Base-by-base conservation (phyloP, 306 rosid species). In the Sesbania bispinosa region DNA sequence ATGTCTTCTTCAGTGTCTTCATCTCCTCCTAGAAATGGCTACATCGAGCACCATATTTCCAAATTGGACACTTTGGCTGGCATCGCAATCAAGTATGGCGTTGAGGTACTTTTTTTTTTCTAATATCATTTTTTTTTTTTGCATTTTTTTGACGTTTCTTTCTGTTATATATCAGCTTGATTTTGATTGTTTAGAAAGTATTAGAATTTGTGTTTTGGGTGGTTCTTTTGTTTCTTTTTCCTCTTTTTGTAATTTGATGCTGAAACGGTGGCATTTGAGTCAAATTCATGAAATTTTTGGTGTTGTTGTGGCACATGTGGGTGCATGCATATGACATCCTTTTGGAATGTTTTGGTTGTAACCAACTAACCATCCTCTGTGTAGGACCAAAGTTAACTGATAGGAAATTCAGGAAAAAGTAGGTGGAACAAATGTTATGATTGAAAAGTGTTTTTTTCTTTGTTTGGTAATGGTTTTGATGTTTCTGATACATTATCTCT, bases 61-160 rank as follows among this genome's bases (percentile, higher is more conserved):
- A 93, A 93, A 71, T 80, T 85, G 6, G 98, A 93, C 65, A 93
- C 98, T 16, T 86, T 93, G 62, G 98, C 79, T 66, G 98, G 98
- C 23, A 81, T 93, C 32, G 96, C 98, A 61, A 93, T 93, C 86
- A 93, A 90, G 80, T 93, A 93, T 43, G 97, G 98, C 24, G 96
- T 90, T 29, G 97, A 93, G 97, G 98, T 92, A 78, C 6, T 15
- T 5, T 32, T 26, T 18, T 16, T 26, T 10, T 18, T 5, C n/a
- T n/a, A n/a, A n/a, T n/a, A n/a, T n/a, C n/a, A n/a, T 33, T 18
- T 14, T 20, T 7, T 71, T 21, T 42, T 3, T 6, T 13, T 3
- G 5, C 1, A 7, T 18, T 4, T 7, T 4, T 39, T 10, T 42
- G 2, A 0, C 1, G 0, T 57, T 3, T 43, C 9, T 30, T 39